phyloP scores from a whole-genome alignment of 306 rosid species.

The Dryas octopetala region DNA sequence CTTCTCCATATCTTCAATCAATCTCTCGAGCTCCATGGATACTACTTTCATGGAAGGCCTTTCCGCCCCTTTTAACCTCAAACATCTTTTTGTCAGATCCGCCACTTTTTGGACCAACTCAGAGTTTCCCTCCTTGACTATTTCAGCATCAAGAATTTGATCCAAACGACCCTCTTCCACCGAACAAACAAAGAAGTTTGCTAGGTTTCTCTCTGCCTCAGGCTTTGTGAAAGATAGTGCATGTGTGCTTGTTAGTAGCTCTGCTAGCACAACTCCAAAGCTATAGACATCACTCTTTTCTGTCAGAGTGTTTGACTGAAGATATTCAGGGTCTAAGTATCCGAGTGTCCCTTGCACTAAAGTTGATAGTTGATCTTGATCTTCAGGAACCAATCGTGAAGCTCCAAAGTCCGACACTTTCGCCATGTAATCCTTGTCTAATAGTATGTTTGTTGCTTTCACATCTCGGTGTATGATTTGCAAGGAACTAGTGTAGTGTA shows the following conservation, averaged over 20 bases:
- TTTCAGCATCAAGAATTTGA: background rate
- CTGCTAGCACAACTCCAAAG: constrained; percentile 31
- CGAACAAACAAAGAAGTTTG: background rate
- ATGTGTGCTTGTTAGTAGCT: constrained; percentile 21
- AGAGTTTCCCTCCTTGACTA: background rate
- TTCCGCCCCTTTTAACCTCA: constrained; percentile 8
- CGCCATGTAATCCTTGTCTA: too few species aligned
- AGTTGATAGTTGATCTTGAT: constrained; percentile 11
- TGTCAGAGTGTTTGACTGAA: constrained; percentile 15
- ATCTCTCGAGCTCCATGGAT: background rate
- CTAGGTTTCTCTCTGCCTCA: background rate
- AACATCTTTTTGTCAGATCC: background rate
- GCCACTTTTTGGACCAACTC: background rate
- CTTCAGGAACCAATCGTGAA: too few species aligned
- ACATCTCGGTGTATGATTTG: too few species aligned
- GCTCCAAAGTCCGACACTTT: too few species aligned
- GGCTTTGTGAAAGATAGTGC: background rate
- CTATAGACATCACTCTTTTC: constrained; percentile 32
- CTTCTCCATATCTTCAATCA: background rate
- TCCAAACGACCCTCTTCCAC: background rate
- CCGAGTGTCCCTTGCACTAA: constrained; percentile 26
- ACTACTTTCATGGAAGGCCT: constrained; percentile 15
- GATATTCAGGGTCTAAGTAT: constrained; percentile 29
- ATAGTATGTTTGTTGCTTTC: too few species aligned
- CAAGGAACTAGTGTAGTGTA: too few species aligned